Base-by-base conservation (phyloP, 352 stramenopile species). In the Globisporangium cystogenes region DNA sequence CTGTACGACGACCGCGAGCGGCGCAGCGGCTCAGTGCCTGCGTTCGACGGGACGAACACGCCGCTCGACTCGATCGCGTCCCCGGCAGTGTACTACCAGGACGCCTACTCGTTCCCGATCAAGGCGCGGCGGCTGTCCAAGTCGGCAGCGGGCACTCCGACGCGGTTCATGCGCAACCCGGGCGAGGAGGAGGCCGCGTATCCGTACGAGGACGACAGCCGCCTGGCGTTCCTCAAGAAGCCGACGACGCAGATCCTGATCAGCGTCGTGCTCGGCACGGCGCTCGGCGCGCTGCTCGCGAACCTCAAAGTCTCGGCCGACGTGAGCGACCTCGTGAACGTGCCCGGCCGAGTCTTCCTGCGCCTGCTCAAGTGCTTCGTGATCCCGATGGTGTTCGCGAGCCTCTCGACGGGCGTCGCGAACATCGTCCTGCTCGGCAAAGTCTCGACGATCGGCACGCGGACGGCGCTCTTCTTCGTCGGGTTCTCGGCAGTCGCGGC, bases 361-460 rank as follows among this genome's bases (percentile, higher is more conserved):
- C 65, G 74, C 43, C 48, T 76, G 18, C 58, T 83, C 31, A 76
- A 76, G 49, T 78, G 70, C 47, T 72, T 83, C 43, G 73, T 83
- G 42, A 57, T 83, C 26, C 78, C 75, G 20, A 86, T 88, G 75
- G 71, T 88, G 3, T 88, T 88, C 45, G 80, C 68, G 33, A 84
- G 69, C 61, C 52, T 88, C 33, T 64, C 76, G 8, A 83, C 76
- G 4, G 74, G 73, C 6, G 65, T 86, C 43, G 74, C 74, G 24
- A 78, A 86, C 43, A 81, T 89, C 42, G 76, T 89, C 29, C 53
- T 84, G 35, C 63, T 85, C 3, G 75, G 77, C 26, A 87, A 89
- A 57, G 74, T 86, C 16, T 84, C 72, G 1, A 65, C 69, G 1
- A 64, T 89, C 23, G 78, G 78, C 15, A 73, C 64, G 7, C 71